Conservation (phyloP, 169 alveolate genomes). For the Plasmodium vinckei region DNA sequence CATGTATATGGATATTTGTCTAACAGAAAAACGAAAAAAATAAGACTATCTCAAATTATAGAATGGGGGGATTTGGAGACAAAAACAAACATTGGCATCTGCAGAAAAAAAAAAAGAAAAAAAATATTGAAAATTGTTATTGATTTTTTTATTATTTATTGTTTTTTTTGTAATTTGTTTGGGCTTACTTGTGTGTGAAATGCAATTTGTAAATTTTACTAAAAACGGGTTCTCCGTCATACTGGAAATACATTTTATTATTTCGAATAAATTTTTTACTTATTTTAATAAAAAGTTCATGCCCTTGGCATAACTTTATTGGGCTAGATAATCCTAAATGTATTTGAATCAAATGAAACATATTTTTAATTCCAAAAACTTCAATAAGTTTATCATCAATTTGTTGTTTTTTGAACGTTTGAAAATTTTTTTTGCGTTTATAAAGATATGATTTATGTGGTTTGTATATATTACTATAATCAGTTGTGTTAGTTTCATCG, state of each 20-base stretch:
- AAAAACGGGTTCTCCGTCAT: slow-evolving; percentile 66
- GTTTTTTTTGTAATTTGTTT: too few relatives aligned
- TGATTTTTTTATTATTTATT: neutral
- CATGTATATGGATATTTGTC: slow-evolving; percentile 8
- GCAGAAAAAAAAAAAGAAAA: slow-evolving; percentile 6
- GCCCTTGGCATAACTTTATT: slow-evolving; percentile 54
- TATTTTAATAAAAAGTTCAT: slow-evolving; percentile 52
- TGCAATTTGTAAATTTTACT: slow-evolving; percentile 61
- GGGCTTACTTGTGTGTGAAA: slow-evolving; percentile 63
- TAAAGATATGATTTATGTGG: slow-evolving; percentile 47
- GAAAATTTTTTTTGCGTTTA: slow-evolving; percentile 29
- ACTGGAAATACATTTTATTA: slow-evolving; percentile 58
- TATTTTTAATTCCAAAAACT: slow-evolving; percentile 83
- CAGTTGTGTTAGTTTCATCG: slow-evolving; percentile 9
- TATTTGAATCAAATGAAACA: slow-evolving; percentile 84
- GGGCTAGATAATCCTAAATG: slow-evolving; percentile 77
- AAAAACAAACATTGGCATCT: slow-evolving; percentile 74
- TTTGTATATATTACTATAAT: slow-evolving; percentile 47
- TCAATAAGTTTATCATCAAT: slow-evolving; percentile 85
- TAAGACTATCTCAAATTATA: neutral
- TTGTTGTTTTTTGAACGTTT: slow-evolving; percentile 75
- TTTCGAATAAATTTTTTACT: slow-evolving; percentile 37
- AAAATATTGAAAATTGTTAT: neutral
- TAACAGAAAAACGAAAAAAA: slow-evolving; percentile 44
- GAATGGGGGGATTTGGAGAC: slow-evolving; percentile 55